phyloP scores from a whole-genome alignment of 345 rosid genomes.

The Toxicodendron radicans region DNA sequence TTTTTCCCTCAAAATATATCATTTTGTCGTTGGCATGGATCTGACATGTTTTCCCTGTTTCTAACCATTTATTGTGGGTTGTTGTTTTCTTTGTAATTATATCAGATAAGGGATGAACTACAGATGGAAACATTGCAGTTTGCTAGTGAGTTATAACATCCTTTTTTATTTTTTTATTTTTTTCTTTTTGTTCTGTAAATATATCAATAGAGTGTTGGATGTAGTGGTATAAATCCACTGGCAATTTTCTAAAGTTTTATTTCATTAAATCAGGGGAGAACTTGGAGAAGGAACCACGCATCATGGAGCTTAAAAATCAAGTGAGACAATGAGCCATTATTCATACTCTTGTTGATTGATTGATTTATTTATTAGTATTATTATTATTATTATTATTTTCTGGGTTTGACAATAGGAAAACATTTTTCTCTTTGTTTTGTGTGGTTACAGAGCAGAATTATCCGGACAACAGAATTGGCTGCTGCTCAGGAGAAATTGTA shows the following conservation, averaged over 20 bases:
- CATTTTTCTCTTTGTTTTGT: background rate
- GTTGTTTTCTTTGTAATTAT: slow-evolving; percentile 15
- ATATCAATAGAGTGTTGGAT: background rate
- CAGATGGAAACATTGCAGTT: slow-evolving; percentile 86
- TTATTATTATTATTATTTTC: too few relatives aligned
- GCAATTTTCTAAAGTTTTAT: slow-evolving; percentile 14
- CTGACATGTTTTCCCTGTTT: background rate
- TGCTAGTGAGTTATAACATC: slow-evolving; percentile 59
- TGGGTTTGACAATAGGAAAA: background rate
- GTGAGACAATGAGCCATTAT: slow-evolving; percentile 32
- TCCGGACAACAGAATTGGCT: slow-evolving; percentile 88
- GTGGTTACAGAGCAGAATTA: slow-evolving; percentile 71
- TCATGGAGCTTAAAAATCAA: slow-evolving; percentile 79
- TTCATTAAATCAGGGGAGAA: slow-evolving; percentile 52
- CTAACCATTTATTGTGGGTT: background rate
- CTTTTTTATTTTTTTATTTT: too few relatives aligned
- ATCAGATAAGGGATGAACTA: slow-evolving; percentile 87
- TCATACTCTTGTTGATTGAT: background rate
- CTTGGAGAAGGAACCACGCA: slow-evolving; percentile 84
- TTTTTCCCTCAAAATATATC: background rate
- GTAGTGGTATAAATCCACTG: background rate
- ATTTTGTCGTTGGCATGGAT: background rate
- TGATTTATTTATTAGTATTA: too few relatives aligned
- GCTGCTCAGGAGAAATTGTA: slow-evolving; percentile 77
- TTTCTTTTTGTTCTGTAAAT: background rate